A percentile compares a stretch with the other conserved stretches of the same genome.
phyloP scores from a whole-genome alignment of 2,329 filamentous ascomycete species.

The Trichoderma arundinaceum region DNA sequence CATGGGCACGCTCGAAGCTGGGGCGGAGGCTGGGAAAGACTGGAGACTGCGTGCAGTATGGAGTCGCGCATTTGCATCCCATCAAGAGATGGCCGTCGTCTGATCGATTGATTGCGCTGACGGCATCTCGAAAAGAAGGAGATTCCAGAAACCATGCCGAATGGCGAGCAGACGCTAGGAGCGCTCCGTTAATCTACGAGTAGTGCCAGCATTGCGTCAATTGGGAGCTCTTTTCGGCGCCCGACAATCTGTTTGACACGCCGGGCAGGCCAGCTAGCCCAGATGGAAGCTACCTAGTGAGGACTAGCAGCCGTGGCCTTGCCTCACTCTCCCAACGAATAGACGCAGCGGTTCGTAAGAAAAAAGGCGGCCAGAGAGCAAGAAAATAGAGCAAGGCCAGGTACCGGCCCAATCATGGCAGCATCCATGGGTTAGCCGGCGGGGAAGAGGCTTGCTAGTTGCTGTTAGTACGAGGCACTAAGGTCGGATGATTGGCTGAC shows the following conservation, averaged over 20 bases:
- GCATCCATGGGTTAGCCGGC: constrained; percentile 4
- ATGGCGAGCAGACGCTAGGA: not conserved
- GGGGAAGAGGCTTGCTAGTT: constrained; percentile 4
- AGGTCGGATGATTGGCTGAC: not conserved
- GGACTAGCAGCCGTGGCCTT: constrained; percentile 1
- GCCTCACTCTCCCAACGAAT: not conserved
- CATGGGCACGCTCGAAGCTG: not conserved
- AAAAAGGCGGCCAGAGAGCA: not conserved
- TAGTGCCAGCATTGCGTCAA: not conserved
- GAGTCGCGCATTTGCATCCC: not conserved
- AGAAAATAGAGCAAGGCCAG: not conserved
- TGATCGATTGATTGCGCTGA: too few species aligned
- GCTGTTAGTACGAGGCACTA: constrained; percentile 10
- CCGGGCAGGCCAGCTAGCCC: not conserved
- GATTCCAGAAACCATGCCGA: too few species aligned
- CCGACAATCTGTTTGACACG: constrained; percentile 21
- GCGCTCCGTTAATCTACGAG: not conserved
- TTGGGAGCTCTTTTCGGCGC: constrained; percentile 8
- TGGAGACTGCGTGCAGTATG: not conserved
- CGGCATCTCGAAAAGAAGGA: too few species aligned
- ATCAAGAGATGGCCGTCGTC: not conserved
- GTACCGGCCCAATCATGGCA: constrained; percentile 1
- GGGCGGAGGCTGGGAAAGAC: constrained; percentile 4
- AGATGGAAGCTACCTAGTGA: not conserved
- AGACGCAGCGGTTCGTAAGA: not conserved